Evolutionary conservation across 257 asterid genomes (phyloP).

Genomic region (Misopates orontium): DNA sequence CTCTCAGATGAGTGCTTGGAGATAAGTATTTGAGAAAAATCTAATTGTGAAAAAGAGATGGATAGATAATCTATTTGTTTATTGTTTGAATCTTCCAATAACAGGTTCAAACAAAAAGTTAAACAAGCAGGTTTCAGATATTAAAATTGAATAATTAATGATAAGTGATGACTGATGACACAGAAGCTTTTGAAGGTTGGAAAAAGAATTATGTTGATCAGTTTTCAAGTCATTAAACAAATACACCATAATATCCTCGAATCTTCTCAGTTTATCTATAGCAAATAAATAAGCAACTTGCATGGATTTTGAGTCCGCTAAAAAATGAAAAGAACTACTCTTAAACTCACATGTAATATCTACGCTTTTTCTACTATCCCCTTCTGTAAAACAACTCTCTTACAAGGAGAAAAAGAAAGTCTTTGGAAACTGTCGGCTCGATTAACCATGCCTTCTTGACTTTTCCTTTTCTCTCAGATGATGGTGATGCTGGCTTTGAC

Average conservation of each 20-base stretch:
- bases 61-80: background rate
- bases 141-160: background rate
- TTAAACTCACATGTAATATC: background rate
- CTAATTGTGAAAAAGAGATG: background rate
- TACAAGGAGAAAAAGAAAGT: background rate
- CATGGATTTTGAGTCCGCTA: background rate
- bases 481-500: constrained; percentile 59
- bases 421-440: constrained; percentile 3
- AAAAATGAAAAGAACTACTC: background rate
- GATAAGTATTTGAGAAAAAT: background rate
- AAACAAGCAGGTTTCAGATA: constrained; percentile 4
- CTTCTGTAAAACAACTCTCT: background rate
- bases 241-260: constrained; percentile 5
- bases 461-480: constrained; percentile 51
- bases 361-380: background rate
- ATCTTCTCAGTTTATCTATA: background rate
- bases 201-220: background rate
- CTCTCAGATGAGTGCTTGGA: background rate
- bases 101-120: background rate
- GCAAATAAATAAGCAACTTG: constrained; percentile 8
- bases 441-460: constrained; percentile 18
- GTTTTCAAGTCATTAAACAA: constrained; percentile 9
- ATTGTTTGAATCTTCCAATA: background rate
- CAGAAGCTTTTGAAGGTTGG: too few relatives aligned
- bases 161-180: background rate